Evolutionary conservation across 176 grass and related monocot genomes (phyloP), one percentile per base, ranked within the genome.

Genomic region (Metroxylon sagu): DNA sequence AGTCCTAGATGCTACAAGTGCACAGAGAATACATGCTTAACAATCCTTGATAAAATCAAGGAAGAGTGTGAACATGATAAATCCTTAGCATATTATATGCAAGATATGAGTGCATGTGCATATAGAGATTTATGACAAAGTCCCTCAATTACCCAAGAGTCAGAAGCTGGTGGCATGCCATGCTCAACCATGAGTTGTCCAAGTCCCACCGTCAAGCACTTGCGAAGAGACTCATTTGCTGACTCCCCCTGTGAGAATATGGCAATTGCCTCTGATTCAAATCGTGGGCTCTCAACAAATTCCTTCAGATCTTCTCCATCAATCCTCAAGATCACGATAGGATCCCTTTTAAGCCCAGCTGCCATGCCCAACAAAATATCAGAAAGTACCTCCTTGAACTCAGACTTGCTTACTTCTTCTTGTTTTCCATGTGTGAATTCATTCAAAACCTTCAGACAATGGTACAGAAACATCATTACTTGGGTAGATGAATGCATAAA

Each of bases 281-380:
- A 91, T 5, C 78, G 64, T 8, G 53, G 4, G 53, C 81, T 66
- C 29, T 65, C 76, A 1, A 78, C 51, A 16, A 97, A 97, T 25
- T 97, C 92, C 73, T 76, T 86, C 1, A 97, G 74, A 72, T 97
- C 92, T 48, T 97, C 92, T 3, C 92, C 87, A 65, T 97, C 92
- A 5, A 97, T 97, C 64, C 92, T 80, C 57, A 88, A 62, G 50
- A 97, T 97, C 25, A 97, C 87, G 23, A 97, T 80, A 0, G 87
- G 87, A 48, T 97, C 92, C 72, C 79, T 76, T 81, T 97, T 97
- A 19, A 91, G 75, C 23, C 92, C 87, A 5, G 84, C 92, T 12
- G 84, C 92, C 87, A 97, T 85, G 64, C 87, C 87, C 19, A 91
- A 65, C 39, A 88, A 71, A 3, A 91, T 77, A 66, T 88, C 83